Percentiles rank a stretch among this genome's conserved stretches.
phyloP scores from a whole-genome alignment of 768 basidiomycete genomes.

The Pisolithus marmoratus region DNA sequence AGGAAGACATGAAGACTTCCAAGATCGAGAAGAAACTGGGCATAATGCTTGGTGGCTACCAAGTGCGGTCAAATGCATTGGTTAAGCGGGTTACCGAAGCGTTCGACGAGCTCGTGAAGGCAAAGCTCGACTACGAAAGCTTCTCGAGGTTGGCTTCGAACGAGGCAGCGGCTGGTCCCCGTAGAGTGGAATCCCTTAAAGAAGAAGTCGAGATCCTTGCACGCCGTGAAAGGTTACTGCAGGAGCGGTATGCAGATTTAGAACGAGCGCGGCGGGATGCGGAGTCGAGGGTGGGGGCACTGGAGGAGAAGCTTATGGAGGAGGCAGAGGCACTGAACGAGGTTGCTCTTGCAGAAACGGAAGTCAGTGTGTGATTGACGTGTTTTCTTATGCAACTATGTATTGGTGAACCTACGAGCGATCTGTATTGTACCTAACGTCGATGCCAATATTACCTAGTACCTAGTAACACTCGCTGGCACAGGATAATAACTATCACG shows the following conservation, averaged over 20 bases:
- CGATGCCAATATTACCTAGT: too few species aligned
- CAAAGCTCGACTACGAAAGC: conserved; percentile 69
- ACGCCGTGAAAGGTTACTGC: conserved; percentile 68
- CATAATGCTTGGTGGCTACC: conserved; percentile 88
- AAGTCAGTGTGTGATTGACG: conserved; percentile 18
- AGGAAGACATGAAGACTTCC: conserved; percentile 71
- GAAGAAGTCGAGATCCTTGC: conserved; percentile 85
- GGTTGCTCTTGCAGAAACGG: conserved; percentile 63
- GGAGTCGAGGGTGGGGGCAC: conserved; percentile 47
- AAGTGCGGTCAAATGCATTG: conserved; percentile 64
- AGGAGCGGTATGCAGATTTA: conserved; percentile 81
- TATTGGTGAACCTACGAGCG: not conserved
- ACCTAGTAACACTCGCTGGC: too few species aligned
- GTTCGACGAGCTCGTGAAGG: conserved; percentile 65
- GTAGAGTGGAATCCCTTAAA: conserved; percentile 68
- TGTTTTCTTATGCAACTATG: conserved; percentile 9
- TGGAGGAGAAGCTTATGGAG: conserved; percentile 85
- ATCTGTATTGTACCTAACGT: not conserved
- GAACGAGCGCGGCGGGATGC: conserved; percentile 62
- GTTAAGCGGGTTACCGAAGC: conserved; percentile 56
- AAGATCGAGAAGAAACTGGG: conserved; percentile 91
- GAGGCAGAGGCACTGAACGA: conserved; percentile 82
- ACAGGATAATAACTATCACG: too few species aligned
- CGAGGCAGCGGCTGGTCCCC: conserved; percentile 74
- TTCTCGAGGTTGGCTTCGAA: conserved; percentile 67